Evolutionary conservation across 1,139 yeast genomes (phyloP), one percentile per base, ranked within the genome.

Genomic region (Pichia cactophila): DNA sequence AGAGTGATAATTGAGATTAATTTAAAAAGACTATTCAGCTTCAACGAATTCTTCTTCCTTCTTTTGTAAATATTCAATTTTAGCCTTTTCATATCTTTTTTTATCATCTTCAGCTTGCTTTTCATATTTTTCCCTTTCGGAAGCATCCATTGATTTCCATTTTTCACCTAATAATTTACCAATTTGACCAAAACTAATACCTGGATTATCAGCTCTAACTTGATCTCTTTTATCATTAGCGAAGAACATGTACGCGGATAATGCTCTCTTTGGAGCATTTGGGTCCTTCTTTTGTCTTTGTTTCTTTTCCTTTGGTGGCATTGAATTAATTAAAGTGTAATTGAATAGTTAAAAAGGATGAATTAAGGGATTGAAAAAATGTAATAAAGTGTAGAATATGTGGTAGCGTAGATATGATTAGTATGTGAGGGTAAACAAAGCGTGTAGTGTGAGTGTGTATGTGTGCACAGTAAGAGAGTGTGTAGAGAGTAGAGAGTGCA

Each of bases 171-270:
- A 81, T 56, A 86, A 70, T 71, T 83, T 86, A 67, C 96, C 96
- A 58, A 88, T 89, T 72, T 86, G 90, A 61, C 96, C 96, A 65
- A 90, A 89, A 48, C 90, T 72, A 62, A 87, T 86, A 68, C 95
- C 95, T 60, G 96, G 96, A 79, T 90, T 86, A 70, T 89, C 96
- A 56, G 92, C 82, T 70, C 95, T 80, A 61, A 92, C 96, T 59
- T 81, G 80, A 70, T 90, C 97, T 77, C 97, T 89, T 80, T 86
- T 86, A 66, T 89, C 97, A 67, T 88, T 89, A 63, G 98, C 97
- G 67, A 90, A 92, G 80, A 86, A 90, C 97, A 92, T 90, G 82
- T 92, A 92, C 50, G 97, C 97, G 55, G 97, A 88, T 68, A 92
- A 76, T 38, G 97, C 88, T 72, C 97, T 85, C 87, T 92, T 92